Evolutionary conservation across 192 early-diverging fungal genomes (phyloP), one percentile per base, ranked within the genome.

Genomic region (Radiomyces spectabilis): DNA sequence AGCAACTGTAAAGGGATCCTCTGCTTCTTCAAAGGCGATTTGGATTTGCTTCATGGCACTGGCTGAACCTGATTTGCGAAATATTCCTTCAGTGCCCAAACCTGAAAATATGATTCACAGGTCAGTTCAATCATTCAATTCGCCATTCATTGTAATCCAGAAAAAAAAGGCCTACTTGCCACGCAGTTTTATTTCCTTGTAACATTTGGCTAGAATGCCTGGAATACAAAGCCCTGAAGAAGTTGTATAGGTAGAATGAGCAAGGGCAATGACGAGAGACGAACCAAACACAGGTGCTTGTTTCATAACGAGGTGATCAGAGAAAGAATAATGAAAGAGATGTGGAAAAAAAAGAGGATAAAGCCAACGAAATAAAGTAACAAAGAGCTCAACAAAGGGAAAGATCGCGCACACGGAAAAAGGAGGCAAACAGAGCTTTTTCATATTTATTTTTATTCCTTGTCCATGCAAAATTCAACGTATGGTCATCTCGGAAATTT

Each of bases 221-320:
- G 46, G 46, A 2, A 48, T 31, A 21, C 24, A 15, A 15, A 48
- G 30, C 13, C 46, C 46, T 30, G 46, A 25, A 16, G 24, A 21
- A 4, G 46, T 48, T 27, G 30, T 29, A 27, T 48, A 48, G 21
- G 46, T 29, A 9, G 46, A 48, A 5, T 27, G 5, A 4, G 46
- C 46, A 21, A 48, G 24, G 7, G 46, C 46, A 25, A 27, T 48
- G 30, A 48, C 27, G 15, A 48, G 24, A 30, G 46, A 27, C 9
- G 46, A 48, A 27, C 46, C 46, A 48, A 48, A 48, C 10, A 48
- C 13, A 31, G 46, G 21, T 48, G 46, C 0, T 48, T 13, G 33
- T 13, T 8, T 35, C 33, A 13, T 35, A 35, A 35, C 33, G 5
- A 5, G 13, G 5, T 35, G 5, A 8, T 8, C 13, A 35, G 5